Conservation (phyloP, 2,329 filamentous ascomycete species). For the Rutstroemia sp. region DNA sequence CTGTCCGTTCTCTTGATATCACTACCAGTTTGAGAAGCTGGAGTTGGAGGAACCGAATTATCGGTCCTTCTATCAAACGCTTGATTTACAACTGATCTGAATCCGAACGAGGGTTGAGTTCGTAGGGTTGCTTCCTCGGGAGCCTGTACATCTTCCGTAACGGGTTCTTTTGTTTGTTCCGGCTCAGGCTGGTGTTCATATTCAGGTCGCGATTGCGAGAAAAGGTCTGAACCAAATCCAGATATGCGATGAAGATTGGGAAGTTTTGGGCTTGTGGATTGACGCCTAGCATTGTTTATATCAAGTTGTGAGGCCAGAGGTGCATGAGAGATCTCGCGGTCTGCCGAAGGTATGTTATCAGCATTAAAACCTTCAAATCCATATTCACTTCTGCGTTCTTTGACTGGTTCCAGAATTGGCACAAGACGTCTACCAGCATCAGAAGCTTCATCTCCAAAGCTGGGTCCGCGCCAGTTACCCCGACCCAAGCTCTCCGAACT, state of each 20-base stretch:
- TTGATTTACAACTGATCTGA: slow-evolving; percentile 53
- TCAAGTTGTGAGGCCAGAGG: slow-evolving; percentile 11
- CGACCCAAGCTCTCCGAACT: slow-evolving; percentile 21
- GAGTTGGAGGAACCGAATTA: slow-evolving; percentile 41
- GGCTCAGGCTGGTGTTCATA: slow-evolving; percentile 3
- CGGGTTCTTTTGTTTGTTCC: not conserved
- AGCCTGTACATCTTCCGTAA: not conserved
- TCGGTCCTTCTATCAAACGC: slow-evolving; percentile 55
- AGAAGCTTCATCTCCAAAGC: slow-evolving; percentile 21
- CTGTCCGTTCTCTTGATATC: slow-evolving; percentile 53
- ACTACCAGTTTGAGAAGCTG: slow-evolving; percentile 39
- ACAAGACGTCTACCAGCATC: slow-evolving; percentile 33
- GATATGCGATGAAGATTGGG: slow-evolving; percentile 53
- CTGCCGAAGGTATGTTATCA: slow-evolving; percentile 12
- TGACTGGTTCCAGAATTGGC: slow-evolving; percentile 43
- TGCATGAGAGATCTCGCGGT: slow-evolving; percentile 5
- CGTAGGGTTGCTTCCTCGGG: slow-evolving; percentile 31
- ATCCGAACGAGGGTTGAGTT: slow-evolving; percentile 47
- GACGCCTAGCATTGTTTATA: slow-evolving; percentile 16
- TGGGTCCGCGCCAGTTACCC: slow-evolving; percentile 12
- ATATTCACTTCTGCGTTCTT: slow-evolving; percentile 53
- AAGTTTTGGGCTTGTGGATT: slow-evolving; percentile 48
- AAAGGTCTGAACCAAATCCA: slow-evolving; percentile 52
- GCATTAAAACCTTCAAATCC: slow-evolving; percentile 38
- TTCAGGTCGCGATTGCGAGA: slow-evolving; percentile 30